phyloP scores from a whole-genome alignment of 495 filamentous ascomycete genomes.

The Barbatosphaeria neglecta region DNA sequence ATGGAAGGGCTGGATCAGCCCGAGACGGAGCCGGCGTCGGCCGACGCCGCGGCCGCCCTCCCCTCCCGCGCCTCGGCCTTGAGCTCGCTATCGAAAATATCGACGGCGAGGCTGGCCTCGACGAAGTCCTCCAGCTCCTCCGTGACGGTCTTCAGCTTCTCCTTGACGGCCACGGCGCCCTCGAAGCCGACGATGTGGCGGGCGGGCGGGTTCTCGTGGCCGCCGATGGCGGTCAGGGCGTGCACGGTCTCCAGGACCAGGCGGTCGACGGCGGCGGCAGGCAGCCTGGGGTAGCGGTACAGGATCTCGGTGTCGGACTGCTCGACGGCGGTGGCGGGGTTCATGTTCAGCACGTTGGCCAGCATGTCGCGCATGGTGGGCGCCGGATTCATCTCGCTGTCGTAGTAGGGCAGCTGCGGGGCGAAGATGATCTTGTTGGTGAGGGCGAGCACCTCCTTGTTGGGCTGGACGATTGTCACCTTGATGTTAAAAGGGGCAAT shows the following conservation, averaged over 20 bases:
- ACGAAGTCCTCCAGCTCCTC: constrained; percentile 96
- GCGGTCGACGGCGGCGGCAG: constrained; percentile 49
- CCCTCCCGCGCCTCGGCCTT: constrained; percentile 33
- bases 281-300: constrained; percentile 60
- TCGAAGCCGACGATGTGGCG: constrained; percentile 91
- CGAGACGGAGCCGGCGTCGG: constrained; percentile 2
- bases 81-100: constrained; percentile 51
- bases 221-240: constrained; percentile 80
- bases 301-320: constrained; percentile 42
- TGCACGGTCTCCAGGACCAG: constrained; percentile 83
- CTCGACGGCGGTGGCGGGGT: constrained; percentile 41
- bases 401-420: constrained; percentile 63
- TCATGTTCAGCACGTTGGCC: constrained; percentile 51
- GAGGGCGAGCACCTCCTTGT: constrained; percentile 68
- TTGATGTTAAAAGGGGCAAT: constrained; percentile 96
- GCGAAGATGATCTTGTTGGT: constrained; percentile 77
- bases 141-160: constrained; percentile 91
- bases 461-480: constrained; percentile 85
- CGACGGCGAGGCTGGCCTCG: constrained; percentile 73
- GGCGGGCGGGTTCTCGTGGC: constrained; percentile 90
- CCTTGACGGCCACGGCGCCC: constrained; percentile 77
- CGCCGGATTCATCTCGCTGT: constrained; percentile 60
- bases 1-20: too few species aligned
- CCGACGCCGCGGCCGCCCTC: constrained; percentile 4
- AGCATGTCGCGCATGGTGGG: constrained; percentile 73